Conservation (phyloP, 768 basidiomycete species). For the Chiua virens region DNA sequence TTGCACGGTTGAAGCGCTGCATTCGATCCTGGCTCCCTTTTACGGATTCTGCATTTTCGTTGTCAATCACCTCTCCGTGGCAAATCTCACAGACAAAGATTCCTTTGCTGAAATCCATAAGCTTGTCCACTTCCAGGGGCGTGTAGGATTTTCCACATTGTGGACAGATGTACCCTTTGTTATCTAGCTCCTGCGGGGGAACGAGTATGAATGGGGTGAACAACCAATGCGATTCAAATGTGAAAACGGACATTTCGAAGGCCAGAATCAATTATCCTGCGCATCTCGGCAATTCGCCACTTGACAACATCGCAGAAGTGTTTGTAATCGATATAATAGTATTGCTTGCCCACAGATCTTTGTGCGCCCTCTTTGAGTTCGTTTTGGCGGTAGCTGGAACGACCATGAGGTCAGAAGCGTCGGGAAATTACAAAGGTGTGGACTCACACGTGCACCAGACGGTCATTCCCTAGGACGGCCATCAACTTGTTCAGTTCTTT, state of each 20-base stretch:
- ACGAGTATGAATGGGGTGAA: neutral
- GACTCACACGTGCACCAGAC: slow-evolving; percentile 74
- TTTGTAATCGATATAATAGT: slow-evolving; percentile 96
- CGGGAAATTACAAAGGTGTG: neutral
- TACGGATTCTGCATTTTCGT: slow-evolving; percentile 86
- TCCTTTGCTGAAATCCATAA: slow-evolving; percentile 70
- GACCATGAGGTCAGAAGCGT: neutral
- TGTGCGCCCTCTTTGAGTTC: slow-evolving; percentile 89
- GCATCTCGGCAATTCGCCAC: slow-evolving; percentile 94
- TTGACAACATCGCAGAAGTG: slow-evolving; percentile 97
- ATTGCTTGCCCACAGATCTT: slow-evolving; percentile 84
- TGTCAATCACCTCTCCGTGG: slow-evolving; percentile 82
- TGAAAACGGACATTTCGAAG: slow-evolving; percentile 72
- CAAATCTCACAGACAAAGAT: slow-evolving; percentile 88
- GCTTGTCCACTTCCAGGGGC: slow-evolving; percentile 79
- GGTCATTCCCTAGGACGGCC: slow-evolving; percentile 75
- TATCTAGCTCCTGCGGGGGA: slow-evolving; percentile 77
- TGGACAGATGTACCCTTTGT: slow-evolving; percentile 97
- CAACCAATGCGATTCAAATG: neutral
- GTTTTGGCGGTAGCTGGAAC: slow-evolving; percentile 78
- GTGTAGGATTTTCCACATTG: slow-evolving; percentile 83
- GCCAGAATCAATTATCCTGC: slow-evolving; percentile 82
- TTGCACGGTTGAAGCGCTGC: slow-evolving; percentile 92
- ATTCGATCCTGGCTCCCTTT: slow-evolving; percentile 89
- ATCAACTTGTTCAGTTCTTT: slow-evolving; percentile 91